phyloP scores from a whole-genome alignment of 1,139 yeast species.

The Sugiyamaella paludigena region DNA sequence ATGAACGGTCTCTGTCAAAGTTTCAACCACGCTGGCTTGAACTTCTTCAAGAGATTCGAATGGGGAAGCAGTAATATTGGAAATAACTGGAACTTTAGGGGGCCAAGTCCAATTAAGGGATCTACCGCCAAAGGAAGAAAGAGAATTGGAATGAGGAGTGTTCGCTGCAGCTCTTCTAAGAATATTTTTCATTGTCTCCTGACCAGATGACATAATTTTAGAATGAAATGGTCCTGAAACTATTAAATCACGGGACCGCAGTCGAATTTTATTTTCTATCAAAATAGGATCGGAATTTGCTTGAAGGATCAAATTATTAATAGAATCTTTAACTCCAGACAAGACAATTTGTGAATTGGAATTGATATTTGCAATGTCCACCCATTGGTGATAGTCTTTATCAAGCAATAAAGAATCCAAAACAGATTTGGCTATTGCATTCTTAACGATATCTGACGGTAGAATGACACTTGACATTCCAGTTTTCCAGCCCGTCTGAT shows the following conservation, averaged over 20 bases:
- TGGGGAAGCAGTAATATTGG: slow-evolving; percentile 38
- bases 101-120: slow-evolving; percentile 28
- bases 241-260: slow-evolving; percentile 36
- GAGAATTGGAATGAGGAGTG: background rate
- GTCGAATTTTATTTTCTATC: slow-evolving; percentile 13
- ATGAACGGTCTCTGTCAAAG: slow-evolving; percentile 35
- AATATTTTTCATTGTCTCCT: slow-evolving; percentile 28
- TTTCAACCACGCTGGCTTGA: slow-evolving; percentile 26
- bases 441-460: slow-evolving; percentile 2
- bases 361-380: slow-evolving; percentile 43
- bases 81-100: slow-evolving; percentile 29
- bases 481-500: slow-evolving; percentile 3
- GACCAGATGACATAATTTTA: slow-evolving; percentile 42
- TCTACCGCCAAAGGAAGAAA: background rate
- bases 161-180: slow-evolving; percentile 12
- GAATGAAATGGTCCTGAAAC: slow-evolving; percentile 59
- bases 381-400: slow-evolving; percentile 16
- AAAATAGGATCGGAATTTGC: slow-evolving; percentile 10
- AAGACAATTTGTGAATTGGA: slow-evolving; percentile 45
- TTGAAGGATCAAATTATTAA: slow-evolving; percentile 26
- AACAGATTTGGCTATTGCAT: background rate
- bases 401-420: background rate
- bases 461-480: slow-evolving; percentile 15
- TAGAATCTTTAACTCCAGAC: slow-evolving; percentile 41
- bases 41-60: slow-evolving; percentile 33